These are phyloP conservation scores for Hura crepitans DNA, from an alignment of 441 rosid species.

Conservation along the genomic window DNA sequence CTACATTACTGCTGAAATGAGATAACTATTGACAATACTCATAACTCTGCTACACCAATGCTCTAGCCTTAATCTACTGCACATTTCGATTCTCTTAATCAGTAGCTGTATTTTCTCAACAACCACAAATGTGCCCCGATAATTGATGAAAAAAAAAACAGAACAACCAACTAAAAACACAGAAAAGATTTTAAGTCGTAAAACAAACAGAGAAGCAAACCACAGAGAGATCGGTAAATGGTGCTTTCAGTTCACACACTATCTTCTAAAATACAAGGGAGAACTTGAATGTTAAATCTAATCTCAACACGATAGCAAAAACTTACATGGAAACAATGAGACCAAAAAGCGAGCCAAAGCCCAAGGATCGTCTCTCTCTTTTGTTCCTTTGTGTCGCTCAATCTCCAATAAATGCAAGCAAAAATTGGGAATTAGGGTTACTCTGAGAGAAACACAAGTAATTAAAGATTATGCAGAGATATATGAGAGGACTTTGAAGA, in stretches of 20 bases:
- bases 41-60: neutral
- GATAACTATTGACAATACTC: neutral
- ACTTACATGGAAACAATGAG: conserved; percentile 28
- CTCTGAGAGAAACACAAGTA: neutral
- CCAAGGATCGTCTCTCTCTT: conserved; percentile 13
- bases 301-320: neutral
- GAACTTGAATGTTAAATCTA: conserved; percentile 1
- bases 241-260: neutral
- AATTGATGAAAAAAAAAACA: neutral
- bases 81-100: neutral
- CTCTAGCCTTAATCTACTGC: neutral
- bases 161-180: neutral
- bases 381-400: neutral
- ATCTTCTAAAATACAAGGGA: neutral
- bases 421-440: neutral
- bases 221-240: neutral
- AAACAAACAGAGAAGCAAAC: neutral
- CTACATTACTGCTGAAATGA: neutral
- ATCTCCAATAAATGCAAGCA: conserved; percentile 8
- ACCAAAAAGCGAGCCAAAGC: conserved; percentile 3
- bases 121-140: conserved; percentile 2
- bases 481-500: conserved; percentile 5
- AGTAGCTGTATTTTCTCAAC: conserved; percentile 15
- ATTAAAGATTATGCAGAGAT: conserved; percentile 15
- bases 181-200: neutral